Evolutionary conservation across 805 yeast species (phyloP).

Genomic region (Clavispora carvajalis): DNA sequence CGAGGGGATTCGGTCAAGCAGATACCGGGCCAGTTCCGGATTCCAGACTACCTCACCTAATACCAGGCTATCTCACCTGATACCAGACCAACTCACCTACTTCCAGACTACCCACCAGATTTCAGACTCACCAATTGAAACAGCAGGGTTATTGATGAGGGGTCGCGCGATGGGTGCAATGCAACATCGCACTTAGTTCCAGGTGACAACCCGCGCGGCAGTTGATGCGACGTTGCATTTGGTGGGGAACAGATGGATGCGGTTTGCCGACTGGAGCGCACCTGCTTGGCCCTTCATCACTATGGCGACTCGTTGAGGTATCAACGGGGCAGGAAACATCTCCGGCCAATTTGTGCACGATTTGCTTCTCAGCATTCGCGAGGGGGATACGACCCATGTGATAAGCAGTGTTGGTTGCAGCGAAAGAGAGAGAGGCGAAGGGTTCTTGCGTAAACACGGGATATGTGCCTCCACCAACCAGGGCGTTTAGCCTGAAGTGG

Average conservation of each 20-base stretch:
- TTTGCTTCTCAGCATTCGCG: conserved; percentile 20
- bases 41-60: too few species aligned
- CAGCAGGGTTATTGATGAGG: background rate
- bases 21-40: too few species aligned
- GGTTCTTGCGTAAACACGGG: conserved; percentile 21
- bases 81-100: too few species aligned
- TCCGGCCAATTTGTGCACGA: conserved; percentile 42
- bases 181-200: background rate
- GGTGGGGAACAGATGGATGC: background rate
- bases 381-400: conserved; percentile 24
- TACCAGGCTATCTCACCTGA: too few species aligned
- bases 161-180: background rate
- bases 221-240: background rate
- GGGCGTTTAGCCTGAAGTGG: conserved; percentile 19
- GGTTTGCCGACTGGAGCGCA: background rate
- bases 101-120: too few species aligned
- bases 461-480: conserved; percentile 18
- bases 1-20: too few species aligned
- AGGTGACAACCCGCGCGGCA: background rate
- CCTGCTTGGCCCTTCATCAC: too few species aligned
- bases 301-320: conserved; percentile 34
- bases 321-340: conserved; percentile 46
- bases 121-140: too few species aligned
- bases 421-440: conserved; percentile 27
- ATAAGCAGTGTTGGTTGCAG: conserved; percentile 39